These are phyloP conservation scores for Hypoxylon sp. DNA, from an alignment of 2,329 filamentous ascomycete species.

Conservation along the genomic window DNA sequence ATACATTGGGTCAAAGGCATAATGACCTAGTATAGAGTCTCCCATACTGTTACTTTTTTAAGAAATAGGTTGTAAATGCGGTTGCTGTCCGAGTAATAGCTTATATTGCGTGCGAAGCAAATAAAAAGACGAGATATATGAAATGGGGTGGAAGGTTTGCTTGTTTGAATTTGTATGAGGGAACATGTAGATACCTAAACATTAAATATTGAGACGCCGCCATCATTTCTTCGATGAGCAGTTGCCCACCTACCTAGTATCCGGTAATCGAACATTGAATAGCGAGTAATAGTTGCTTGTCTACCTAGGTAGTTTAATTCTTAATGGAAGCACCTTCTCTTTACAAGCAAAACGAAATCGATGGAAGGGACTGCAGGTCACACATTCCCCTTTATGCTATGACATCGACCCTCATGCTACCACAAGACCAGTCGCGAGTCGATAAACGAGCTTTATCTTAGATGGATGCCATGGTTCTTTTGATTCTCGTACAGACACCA, in stretches of 20 bases:
- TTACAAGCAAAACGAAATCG: not conserved
- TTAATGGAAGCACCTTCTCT: not conserved
- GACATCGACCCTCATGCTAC: not conserved
- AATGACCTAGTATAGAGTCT: not conserved
- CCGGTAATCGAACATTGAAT: too few relatives aligned
- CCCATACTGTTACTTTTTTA: not conserved
- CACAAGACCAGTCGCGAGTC: not conserved
- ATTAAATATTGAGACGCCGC: not conserved
- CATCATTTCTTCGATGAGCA: not conserved
- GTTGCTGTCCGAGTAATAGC: not conserved
- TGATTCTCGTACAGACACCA: too few relatives aligned
- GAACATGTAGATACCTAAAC: not conserved
- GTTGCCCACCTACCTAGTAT: too few relatives aligned
- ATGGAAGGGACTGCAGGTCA: not conserved
- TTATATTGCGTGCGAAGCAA: not conserved
- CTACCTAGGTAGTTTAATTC: not conserved
- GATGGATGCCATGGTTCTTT: too few relatives aligned
- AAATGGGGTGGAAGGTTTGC: not conserved
- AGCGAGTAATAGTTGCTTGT: not conserved
- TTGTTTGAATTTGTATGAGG: not conserved
- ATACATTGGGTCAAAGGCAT: not conserved
- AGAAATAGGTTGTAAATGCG: not conserved
- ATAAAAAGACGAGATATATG: not conserved
- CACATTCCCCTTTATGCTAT: not conserved
- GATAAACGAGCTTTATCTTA: not conserved